Base-by-base conservation (phyloP, 2,329 filamentous ascomycete genomes). In the Pseudogymnoascus verrucosus region DNA sequence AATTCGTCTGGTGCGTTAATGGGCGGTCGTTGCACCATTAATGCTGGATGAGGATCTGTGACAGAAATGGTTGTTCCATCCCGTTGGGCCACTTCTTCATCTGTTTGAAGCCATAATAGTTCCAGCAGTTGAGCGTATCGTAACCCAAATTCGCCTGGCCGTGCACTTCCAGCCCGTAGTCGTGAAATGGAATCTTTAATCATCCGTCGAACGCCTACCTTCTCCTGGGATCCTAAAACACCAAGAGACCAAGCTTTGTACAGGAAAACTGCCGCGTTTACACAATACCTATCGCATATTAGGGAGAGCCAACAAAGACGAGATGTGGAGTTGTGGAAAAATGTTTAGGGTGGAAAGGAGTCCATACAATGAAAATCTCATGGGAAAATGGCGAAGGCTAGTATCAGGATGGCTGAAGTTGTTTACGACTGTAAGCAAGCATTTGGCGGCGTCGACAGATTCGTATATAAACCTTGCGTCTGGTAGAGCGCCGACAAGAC, bases 381-480 rank as follows among this genome's bases (percentile, higher is more conserved):
- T 75, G 1, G 85, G 85, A 84, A 88, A 86, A 65, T 84, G 87
- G 65, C 84, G 81, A 14, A 88, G 76, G 51, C 83, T 81, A 14
- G 79, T 80, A 61, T 82, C 78, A 0, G 85, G 83, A 63, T 87
- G 81, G 31, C 87, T 80, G 65, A 80, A 81, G 63, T 81, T 82
- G 68, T 84, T 86, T 19, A 88, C 77, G 1, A 84, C 85, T 14
- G 78, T 81, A 12, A 88, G 74, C 16, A 87, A 79, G 0, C 82
- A 81, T 69, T 86, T 87, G 0, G 85, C 85, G 2, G 85, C 84
- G 67, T 87, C 84, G 6, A 88, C 79, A 1, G 84, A 84, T 70
- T 87, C 84, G 71, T 87, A 88, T 64, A 88, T 87, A 71, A 88
- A 88, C 5, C 85, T 79, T 4, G 85, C 84, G 69, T 88, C 85